Base-by-base conservation (phyloP, 495 filamentous ascomycete genomes). In the Glutinoglossum americanum region DNA sequence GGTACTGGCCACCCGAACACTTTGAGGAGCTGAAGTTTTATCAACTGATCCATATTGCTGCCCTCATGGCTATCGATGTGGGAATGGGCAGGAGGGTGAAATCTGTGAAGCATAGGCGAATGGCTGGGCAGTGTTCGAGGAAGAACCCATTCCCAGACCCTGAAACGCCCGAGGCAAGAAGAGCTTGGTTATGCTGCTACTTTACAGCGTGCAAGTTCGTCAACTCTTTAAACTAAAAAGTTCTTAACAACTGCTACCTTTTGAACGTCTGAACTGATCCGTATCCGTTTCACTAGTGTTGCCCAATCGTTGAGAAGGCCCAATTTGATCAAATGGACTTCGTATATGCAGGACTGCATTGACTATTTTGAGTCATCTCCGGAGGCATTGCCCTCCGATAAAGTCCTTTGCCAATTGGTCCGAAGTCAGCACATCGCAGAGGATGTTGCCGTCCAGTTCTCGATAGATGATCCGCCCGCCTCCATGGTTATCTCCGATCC, bases 11-110 rank as follows among this genome's bases (percentile, higher is more conserved):
- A 19, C 87, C 89, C 1, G 83, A 89, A 56, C 74, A 82, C 57
- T 84, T 81, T 53, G 87, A 94, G 58, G 85, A 95, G 68, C 75
- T 92, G 61, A 93, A 92, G 64, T 94, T 90, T 65, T 93, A 93
- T 67, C 85, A 90, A 68, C 72, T 93, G 56, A 80, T 86, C 27
- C 85, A 95, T 63, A 77, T 89, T 55, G 86, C 88, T 7, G 84
- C 86, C 33, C 72, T 84, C 39, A 83, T 96, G 79, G 85, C 81
- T 13, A 80, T 96, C 62, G 92, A 98, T 64, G 75, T 96, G 44
- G 89, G 89, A 0, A 75, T 97, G 32, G 82, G 86, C 8, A 76
- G 74, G 54, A 75, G 72, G 63, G 71, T 63, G 68, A 26, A 67
- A 67, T 64, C 27, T 66, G 62, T 57, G 70, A 70, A 60, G 65